Evolutionary conservation across 78 protist species (phyloP).

Genomic region (Carpediemonas membranifera): DNA sequence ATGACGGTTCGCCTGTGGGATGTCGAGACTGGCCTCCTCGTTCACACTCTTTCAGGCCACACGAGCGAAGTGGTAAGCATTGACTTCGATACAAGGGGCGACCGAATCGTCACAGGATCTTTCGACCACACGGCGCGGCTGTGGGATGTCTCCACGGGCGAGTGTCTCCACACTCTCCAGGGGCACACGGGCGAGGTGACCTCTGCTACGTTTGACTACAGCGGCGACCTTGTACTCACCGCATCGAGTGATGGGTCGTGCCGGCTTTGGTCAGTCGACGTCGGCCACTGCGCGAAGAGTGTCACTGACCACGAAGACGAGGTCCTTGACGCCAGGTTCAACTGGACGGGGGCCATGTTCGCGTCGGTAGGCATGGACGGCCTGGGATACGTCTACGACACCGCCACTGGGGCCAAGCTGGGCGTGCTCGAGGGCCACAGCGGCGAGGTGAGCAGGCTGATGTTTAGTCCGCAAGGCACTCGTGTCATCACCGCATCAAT

Average conservation of each 20-base stretch:
- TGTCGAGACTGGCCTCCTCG: constrained; percentile 33
- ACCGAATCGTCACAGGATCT: constrained; percentile 41
- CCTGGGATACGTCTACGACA: not conserved
- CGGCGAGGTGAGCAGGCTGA: not conserved
- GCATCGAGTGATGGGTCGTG: constrained; percentile 49
- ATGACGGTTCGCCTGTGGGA: constrained; percentile 28
- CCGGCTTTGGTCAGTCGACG: constrained; percentile 40
- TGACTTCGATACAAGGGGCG: constrained; percentile 30
- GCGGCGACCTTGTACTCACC: constrained; percentile 24
- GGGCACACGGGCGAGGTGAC: constrained; percentile 51
- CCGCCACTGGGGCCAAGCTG: not conserved
- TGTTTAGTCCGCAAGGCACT: constrained; percentile 36
- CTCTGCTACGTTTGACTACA: constrained; percentile 22
- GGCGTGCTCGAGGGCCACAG: not conserved
- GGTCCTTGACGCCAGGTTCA: constrained; percentile 51
- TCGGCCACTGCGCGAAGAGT: constrained; percentile 26
- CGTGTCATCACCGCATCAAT: constrained; percentile 32
- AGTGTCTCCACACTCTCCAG: constrained; percentile 12
- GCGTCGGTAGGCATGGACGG: constrained; percentile 48
- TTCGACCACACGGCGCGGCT: constrained; percentile 53
- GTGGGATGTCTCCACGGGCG: not conserved
- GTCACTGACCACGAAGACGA: constrained; percentile 36
- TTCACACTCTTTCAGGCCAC: constrained; percentile 45
- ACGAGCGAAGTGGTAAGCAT: constrained; percentile 51
- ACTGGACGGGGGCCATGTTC: constrained; percentile 30